phyloP scores from a whole-genome alignment of 1,284 basidiomycete species.

The Ustilago bromivora region DNA sequence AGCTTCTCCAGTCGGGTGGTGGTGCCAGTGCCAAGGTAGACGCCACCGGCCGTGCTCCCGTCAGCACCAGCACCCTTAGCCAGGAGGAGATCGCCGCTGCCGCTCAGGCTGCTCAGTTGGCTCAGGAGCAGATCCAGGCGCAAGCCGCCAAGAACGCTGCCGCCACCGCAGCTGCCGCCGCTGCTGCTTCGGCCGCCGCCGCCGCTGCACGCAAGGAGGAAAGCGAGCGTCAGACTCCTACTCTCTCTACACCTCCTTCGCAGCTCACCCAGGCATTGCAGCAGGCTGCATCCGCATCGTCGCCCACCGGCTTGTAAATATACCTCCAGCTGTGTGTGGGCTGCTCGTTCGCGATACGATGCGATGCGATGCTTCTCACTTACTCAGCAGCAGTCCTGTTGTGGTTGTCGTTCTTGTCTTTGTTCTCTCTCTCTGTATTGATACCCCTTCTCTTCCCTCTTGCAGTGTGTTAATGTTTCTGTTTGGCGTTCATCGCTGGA shows the following conservation, averaged over 20 bases:
- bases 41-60: slow-evolving; percentile 63
- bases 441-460: slow-evolving; percentile 25
- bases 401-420: slow-evolving; percentile 10
- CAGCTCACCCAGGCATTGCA: slow-evolving; percentile 43
- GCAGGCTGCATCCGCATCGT: slow-evolving; percentile 17
- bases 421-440: slow-evolving; percentile 33
- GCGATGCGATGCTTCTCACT: slow-evolving; percentile 4
- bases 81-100: slow-evolving; percentile 66
- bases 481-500: slow-evolving; percentile 23
- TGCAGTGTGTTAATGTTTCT: slow-evolving; percentile 45
- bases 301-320: slow-evolving; percentile 32
- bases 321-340: slow-evolving; percentile 2
- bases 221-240: slow-evolving; percentile 24
- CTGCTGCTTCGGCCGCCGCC: slow-evolving; percentile 43
- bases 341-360: slow-evolving; percentile 1
- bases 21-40: slow-evolving; percentile 67
- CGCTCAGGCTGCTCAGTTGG: slow-evolving; percentile 62
- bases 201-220: slow-evolving; percentile 52
- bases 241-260: slow-evolving; percentile 35
- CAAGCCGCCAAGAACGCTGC: slow-evolving; percentile 56
- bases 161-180: slow-evolving; percentile 48
- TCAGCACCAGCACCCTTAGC: slow-evolving; percentile 64
- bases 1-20: slow-evolving; percentile 65
- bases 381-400: slow-evolving; percentile 8
- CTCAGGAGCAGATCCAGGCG: slow-evolving; percentile 60